Evolutionary conservation across 2,329 filamentous ascomycete genomes (phyloP), one percentile per base, ranked within the genome.

Genomic region (Neofusicoccum cordaticola): DNA sequence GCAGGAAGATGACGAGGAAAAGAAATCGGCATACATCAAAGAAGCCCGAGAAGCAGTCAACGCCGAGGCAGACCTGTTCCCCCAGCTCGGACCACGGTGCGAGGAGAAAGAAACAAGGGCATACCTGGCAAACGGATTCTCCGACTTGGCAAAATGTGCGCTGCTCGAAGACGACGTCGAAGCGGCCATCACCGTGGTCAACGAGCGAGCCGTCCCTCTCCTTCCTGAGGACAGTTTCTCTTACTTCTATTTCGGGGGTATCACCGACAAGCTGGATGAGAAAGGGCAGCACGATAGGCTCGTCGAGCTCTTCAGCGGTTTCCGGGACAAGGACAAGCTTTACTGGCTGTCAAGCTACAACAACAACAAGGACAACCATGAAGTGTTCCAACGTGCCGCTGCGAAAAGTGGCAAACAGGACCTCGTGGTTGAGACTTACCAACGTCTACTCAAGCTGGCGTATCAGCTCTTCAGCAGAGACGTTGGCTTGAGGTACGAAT

Each of bases 201-300:
- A 65, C 3, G 48, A 65, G 31, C 22, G 31, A 51, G 65, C 62
- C 41, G 12, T 56, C 19, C 42, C 44, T 7, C 35, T 63, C 7
- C 13, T 35, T 9, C 39, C 53, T 6, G 62, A 63, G 6, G 22
- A 61, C 1, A 19, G n/a, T 13, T 34, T 67, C 17, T 3, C 11
- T 8, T 56, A 63, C 13, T 66, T 27, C 15, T 15, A 12, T 1
- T 45, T 66, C 2, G 66, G 65, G n/a, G 50, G 65, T n/a, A 66
- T 67, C 3, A 62, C 65, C 11, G 15, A 9, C 5, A 39, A 67
- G 9, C 15, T 67, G 17, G 63, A 67, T 37, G 63, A 66, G 17
- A 51, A 65, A 42, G 27, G 17, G 15, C 65, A 67, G 27, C 62
- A 62, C 15, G 58, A 57, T 4, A 52, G 15, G 9, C 8, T 52